Conservation (phyloP, 257 asterid genomes). For the Eucommia ulmoides region DNA sequence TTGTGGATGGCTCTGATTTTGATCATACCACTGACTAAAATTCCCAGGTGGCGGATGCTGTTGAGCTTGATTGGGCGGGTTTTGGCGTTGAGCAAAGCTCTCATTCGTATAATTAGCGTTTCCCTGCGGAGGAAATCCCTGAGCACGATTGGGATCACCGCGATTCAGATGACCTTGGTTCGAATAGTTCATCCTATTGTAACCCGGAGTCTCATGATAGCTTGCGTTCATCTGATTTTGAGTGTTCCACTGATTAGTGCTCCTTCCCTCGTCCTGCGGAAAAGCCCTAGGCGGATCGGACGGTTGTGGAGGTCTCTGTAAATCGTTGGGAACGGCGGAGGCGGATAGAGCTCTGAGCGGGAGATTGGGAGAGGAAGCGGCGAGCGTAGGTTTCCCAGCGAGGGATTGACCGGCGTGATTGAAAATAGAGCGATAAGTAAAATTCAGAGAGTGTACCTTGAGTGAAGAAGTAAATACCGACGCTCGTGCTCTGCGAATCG, state of each 20-base stretch:
- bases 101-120: constrained; percentile 23
- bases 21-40: constrained; percentile 21
- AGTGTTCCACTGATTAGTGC: constrained; percentile 21
- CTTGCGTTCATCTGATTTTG: constrained; percentile 6
- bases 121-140: not conserved
- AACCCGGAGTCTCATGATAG: constrained; percentile 18
- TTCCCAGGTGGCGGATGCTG: constrained; percentile 26
- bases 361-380: constrained; percentile 1
- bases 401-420: constrained; percentile 13
- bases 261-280: constrained; percentile 12
- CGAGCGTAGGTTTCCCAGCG: constrained; percentile 14
- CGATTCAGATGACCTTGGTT: too few relatives aligned
- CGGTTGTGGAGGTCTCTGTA: constrained; percentile 16
- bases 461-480: constrained; percentile 17
- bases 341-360: constrained; percentile 28
- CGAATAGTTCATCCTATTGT: constrained; percentile 3
- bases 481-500: constrained; percentile 28
- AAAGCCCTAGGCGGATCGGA: constrained; percentile 19
- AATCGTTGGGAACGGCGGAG: constrained; percentile 29
- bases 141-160: too few relatives aligned
- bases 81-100: constrained; percentile 17
- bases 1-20: constrained; percentile 12
- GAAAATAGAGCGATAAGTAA: constrained; percentile 14
- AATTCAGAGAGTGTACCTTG: constrained; percentile 16
- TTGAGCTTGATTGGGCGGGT: constrained; percentile 15